These are phyloP conservation scores for Hypomyces perniciosus DNA, from an alignment of 2,329 filamentous ascomycete genomes.

Conservation along the genomic window DNA sequence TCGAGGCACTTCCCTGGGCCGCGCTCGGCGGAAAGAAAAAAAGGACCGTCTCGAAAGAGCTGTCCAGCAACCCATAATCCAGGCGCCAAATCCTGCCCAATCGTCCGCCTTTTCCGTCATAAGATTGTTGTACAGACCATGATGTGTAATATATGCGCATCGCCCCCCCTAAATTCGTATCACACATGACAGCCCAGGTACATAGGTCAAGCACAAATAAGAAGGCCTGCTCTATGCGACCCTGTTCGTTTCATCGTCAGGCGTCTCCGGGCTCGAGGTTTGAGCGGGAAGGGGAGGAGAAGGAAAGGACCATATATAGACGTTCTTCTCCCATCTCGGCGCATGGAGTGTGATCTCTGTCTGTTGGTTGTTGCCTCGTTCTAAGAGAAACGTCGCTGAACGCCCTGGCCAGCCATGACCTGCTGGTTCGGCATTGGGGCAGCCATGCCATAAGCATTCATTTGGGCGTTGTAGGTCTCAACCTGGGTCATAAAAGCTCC, in stretches of 20 bases:
- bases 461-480: slow-evolving; percentile 49
- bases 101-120: slow-evolving; percentile 18
- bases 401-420: slow-evolving; percentile 50
- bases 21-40: not conserved
- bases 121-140: slow-evolving; percentile 24
- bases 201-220: too few relatives aligned
- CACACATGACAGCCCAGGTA: not conserved
- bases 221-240: too few relatives aligned
- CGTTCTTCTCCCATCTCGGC: too few relatives aligned
- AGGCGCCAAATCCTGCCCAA: slow-evolving; percentile 17
- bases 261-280: too few relatives aligned
- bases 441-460: slow-evolving; percentile 55
- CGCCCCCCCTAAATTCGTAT: not conserved
- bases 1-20: slow-evolving; percentile 9
- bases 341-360: not conserved
- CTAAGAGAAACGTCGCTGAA: slow-evolving; percentile 54
- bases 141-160: not conserved
- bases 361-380: slow-evolving; percentile 15
- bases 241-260: too few relatives aligned
- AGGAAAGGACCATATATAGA: too few relatives aligned
- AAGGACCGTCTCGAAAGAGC: not conserved
- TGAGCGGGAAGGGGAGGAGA: too few relatives aligned
- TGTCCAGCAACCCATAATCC: slow-evolving; percentile 1
- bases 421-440: slow-evolving; percentile 46
- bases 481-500: slow-evolving; percentile 51